Percentiles rank a stretch among this genome's conserved stretches.
Conservation (phyloP, 441 rosid species). For the Pelargonium cotyledonis region DNA sequence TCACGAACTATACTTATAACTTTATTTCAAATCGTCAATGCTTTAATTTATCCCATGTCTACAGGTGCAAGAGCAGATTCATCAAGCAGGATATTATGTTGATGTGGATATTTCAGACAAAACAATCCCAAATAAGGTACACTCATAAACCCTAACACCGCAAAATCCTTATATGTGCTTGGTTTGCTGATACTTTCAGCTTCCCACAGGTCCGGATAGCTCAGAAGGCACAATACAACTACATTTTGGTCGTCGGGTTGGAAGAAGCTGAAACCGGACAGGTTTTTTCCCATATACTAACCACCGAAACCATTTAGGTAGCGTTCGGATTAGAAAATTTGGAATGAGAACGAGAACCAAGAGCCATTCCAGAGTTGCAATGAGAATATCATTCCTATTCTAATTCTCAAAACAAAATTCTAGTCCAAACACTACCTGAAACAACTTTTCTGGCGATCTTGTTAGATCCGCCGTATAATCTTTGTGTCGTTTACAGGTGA, state of each 20-base stretch:
- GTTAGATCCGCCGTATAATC: neutral
- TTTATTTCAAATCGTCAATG: neutral
- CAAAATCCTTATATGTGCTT: neutral
- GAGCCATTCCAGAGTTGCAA: neutral
- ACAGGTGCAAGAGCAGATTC: slow-evolving; percentile 63
- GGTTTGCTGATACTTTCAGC: slow-evolving; percentile 9
- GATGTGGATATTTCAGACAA: slow-evolving; percentile 77
- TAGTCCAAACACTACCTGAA: too few relatives aligned
- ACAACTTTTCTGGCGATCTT: slow-evolving; percentile 1
- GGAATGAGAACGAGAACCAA: neutral
- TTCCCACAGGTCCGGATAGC: slow-evolving; percentile 79
- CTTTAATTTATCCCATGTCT: neutral
- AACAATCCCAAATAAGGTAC: slow-evolving; percentile 92
- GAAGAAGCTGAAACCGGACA: slow-evolving; percentile 69
- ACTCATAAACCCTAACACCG: neutral
- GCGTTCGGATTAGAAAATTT: neutral
- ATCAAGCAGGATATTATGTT: slow-evolving; percentile 68
- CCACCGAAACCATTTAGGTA: neutral
- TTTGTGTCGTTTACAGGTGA: too few relatives aligned
- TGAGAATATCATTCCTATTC: too few relatives aligned
- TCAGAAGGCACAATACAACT: slow-evolving; percentile 90
- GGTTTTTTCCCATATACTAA: slow-evolving; percentile 32
- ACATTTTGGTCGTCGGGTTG: slow-evolving; percentile 90
- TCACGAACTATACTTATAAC: too few relatives aligned
- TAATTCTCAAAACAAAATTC: too few relatives aligned